phyloP scores from a whole-genome alignment of 2,329 filamentous ascomycete genomes.

The Aspergillus ochraceoroseus region DNA sequence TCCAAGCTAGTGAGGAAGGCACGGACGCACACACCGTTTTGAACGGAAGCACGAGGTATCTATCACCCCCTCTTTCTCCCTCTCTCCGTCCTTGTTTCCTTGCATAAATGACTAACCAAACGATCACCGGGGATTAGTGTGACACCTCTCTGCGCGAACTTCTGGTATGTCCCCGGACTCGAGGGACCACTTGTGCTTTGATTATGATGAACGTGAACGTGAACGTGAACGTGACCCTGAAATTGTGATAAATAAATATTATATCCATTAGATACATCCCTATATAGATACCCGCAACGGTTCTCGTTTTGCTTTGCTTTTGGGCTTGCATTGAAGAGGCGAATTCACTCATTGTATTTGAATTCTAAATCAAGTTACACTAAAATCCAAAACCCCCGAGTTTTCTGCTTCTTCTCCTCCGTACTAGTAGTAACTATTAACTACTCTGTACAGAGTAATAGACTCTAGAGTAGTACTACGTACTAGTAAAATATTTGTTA shows the following conservation, averaged over 20 bases:
- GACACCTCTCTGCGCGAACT: conserved; percentile 83
- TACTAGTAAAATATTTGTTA: too few relatives aligned
- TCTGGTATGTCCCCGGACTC: conserved; percentile 66
- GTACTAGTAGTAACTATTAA: too few relatives aligned
- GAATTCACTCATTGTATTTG: too few relatives aligned
- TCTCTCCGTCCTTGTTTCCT: not conserved
- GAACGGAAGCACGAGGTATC: conserved; percentile 73
- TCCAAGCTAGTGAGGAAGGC: conserved; percentile 67
- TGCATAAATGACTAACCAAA: not conserved
- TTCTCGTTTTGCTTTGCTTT: conserved; percentile 15
- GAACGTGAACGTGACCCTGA: too few relatives aligned
- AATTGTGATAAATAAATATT: not conserved
- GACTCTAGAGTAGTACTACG: too few relatives aligned
- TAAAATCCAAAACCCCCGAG: too few relatives aligned
- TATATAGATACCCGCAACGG: conserved; percentile 27
- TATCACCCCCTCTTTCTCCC: not conserved
- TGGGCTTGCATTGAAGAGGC: conserved; percentile 1
- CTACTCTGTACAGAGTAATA: too few relatives aligned
- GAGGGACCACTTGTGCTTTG: conserved; percentile 63
- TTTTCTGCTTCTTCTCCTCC: too few relatives aligned
- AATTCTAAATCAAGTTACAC: too few relatives aligned
- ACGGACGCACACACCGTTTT: conserved; percentile 88
- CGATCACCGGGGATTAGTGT: too few relatives aligned
- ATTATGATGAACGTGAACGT: conserved; percentile 40
- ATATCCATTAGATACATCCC: conserved; percentile 13